Evolutionary conservation across 306 rosid genomes (phyloP).

Genomic region (Inga leiocalycina): DNA sequence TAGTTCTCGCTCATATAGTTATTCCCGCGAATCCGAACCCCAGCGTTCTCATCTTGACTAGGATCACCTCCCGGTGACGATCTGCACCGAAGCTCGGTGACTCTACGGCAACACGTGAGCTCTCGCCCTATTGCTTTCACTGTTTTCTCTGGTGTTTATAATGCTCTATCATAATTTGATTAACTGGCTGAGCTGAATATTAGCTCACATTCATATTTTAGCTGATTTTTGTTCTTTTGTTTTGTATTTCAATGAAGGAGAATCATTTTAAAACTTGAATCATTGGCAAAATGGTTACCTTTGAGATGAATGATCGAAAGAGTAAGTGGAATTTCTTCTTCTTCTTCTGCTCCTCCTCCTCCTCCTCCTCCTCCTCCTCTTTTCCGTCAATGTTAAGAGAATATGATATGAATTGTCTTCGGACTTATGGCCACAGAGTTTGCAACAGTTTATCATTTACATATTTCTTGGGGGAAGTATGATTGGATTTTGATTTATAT

Average conservation of each 20-base stretch:
- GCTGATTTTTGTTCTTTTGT: conserved; percentile 22
- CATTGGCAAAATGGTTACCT: conserved; percentile 73
- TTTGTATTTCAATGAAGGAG: conserved; percentile 47
- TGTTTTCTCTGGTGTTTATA: too few species aligned
- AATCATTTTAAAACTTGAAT: conserved; percentile 33
- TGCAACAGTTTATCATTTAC: too few species aligned
- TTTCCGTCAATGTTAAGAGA: neutral
- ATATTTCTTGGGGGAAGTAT: neutral
- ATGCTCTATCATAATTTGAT: neutral
- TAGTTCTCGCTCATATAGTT: neutral
- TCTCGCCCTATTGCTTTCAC: neutral
- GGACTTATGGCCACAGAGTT: too few species aligned
- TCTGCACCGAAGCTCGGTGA: conserved; percentile 5
- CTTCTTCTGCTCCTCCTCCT: too few species aligned
- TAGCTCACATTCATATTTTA: conserved; percentile 23
- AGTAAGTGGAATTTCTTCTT: conserved; percentile 54
- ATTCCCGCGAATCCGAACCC: conserved; percentile 2
- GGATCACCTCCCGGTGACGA: conserved; percentile 17
- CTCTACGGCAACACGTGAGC: conserved; percentile 21
- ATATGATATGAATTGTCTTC: neutral
- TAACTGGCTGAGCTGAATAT: neutral
- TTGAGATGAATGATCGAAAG: conserved; percentile 98
- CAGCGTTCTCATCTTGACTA: neutral
- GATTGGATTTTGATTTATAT: neutral
- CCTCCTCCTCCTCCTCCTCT: too few species aligned